Evolutionary conservation across 2,329 filamentous ascomycete genomes (phyloP), one percentile per base, ranked within the genome.

Genomic region (Aspergillus quadricinctus): DNA sequence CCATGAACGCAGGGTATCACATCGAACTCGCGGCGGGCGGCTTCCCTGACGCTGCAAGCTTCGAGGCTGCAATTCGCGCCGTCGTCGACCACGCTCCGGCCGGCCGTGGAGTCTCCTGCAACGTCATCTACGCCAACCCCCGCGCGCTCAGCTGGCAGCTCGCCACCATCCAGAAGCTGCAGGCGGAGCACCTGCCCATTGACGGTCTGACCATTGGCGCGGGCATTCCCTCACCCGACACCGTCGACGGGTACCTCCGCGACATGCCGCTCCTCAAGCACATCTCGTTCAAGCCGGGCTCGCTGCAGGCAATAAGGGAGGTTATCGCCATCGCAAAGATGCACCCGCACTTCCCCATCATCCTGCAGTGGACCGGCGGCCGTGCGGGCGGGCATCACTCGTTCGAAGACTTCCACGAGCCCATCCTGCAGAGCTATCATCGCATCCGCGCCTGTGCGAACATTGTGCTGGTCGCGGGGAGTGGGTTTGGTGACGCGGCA

Each of bases 331-430:
- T 97, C 67, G 92, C 92, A 62, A 94, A 90, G 76, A 90, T 90
- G n/a, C 93, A 96, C 72, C 92, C 92, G 2, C 87, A 84, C 28
- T 96, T 97, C 81, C 92, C 92, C n/a, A 84, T 96, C 52, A 86
- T 96, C 53, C 79, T 96, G 60, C 92, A 97, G 76, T 97, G 92
- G 92, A 97, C 92, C 58, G 92, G 92, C 70, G 92, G 92, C 43
- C 88, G 92, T 75, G 92, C 92, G 63, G 92, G 92, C 78, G 92
- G 92, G 56, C 92, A 96, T 74, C 92, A 97, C 78, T 96, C 92
- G 0, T 96, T 88, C 61, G 92, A 97, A 73, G 92, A 97, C 73
- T 96, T 97, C 82, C 92, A 96, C 74, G 87, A 92, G 69, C 92
- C 92, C 4, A 88, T 97, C 48, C 79, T 97, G 7, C 87, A 90